Conservation (phyloP, 345 rosid species). For the Boechera divaricarpa region DNA sequence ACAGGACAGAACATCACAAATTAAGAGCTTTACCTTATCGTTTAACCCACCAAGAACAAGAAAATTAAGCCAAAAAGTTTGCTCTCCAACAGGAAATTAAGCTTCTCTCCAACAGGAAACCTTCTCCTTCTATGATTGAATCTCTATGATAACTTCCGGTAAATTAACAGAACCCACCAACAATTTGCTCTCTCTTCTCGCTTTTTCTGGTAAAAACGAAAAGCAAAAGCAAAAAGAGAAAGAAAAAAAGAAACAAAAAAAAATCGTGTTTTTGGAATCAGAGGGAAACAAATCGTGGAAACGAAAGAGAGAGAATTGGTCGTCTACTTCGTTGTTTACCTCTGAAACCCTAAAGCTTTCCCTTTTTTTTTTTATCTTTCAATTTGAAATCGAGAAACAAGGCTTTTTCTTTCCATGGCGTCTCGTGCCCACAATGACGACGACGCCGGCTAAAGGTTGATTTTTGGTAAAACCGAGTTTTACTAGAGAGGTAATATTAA, state of each 20-base stretch:
- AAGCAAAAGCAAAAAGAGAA: not conserved
- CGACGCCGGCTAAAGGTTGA: slow-evolving; percentile 11
- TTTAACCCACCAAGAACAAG: slow-evolving; percentile 25
- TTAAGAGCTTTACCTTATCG: slow-evolving; percentile 33
- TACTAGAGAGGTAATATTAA: not conserved
- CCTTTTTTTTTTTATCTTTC: slow-evolving; percentile 19
- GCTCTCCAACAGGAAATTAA: slow-evolving; percentile 4
- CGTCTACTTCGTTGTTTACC: slow-evolving; percentile 18
- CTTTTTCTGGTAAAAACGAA: slow-evolving; percentile 22
- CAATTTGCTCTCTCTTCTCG: slow-evolving; percentile 24
- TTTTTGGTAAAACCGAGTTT: slow-evolving; percentile 38
- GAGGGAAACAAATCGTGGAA: slow-evolving; percentile 21
- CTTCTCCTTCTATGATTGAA: not conserved
- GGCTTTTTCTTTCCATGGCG: slow-evolving; percentile 9
- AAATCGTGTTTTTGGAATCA: slow-evolving; percentile 1
- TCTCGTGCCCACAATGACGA: slow-evolving; percentile 20
- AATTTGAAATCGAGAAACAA: slow-evolving; percentile 8
- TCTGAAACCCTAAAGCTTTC: slow-evolving; percentile 36
- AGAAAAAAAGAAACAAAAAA: no score
- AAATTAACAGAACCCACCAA: slow-evolving; percentile 20
- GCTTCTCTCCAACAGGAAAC: not conserved
- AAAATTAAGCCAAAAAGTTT: not conserved
- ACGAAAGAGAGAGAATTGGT: slow-evolving; percentile 6
- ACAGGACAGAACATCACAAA: not conserved
- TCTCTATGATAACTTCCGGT: not conserved